Conservation (phyloP, 2,329 filamentous ascomycete species). For the Clathrospora elynae region DNA sequence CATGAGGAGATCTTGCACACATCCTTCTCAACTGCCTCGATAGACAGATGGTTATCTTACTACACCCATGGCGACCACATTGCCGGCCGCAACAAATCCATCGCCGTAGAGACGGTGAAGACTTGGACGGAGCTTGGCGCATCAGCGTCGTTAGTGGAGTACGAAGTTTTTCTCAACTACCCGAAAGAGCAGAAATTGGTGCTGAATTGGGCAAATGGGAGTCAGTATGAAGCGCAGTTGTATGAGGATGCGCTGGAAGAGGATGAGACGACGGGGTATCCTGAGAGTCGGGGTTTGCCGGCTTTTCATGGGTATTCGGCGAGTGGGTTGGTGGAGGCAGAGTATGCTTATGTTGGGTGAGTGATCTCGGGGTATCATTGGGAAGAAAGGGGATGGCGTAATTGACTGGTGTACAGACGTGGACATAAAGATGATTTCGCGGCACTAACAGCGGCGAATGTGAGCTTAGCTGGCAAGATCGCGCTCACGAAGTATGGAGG, state of each 20-base stretch:
- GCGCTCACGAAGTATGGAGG: slow-evolving; percentile 54
- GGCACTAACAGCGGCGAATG: slow-evolving; percentile 47
- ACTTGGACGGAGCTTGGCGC: slow-evolving; percentile 37
- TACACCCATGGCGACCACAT: slow-evolving; percentile 47
- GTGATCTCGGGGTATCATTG: slow-evolving; percentile 42
- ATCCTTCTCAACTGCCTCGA: slow-evolving; percentile 49
- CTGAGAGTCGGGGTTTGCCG: slow-evolving; percentile 45
- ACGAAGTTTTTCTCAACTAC: slow-evolving; percentile 49
- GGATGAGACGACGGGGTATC: slow-evolving; percentile 45
- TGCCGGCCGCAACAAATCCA: slow-evolving; percentile 42
- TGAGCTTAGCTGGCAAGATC: slow-evolving; percentile 55
- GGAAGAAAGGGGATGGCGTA: too few relatives aligned
- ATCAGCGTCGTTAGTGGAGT: slow-evolving; percentile 38
- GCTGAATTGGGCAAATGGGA: slow-evolving; percentile 40
- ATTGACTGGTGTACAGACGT: too few relatives aligned
- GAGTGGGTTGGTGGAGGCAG: slow-evolving; percentile 52
- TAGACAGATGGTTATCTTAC: slow-evolving; percentile 45
- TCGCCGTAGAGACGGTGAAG: slow-evolving; percentile 45
- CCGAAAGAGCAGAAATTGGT: slow-evolving; percentile 41
- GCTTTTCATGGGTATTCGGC: slow-evolving; percentile 57
- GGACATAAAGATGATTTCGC: slow-evolving; percentile 53
- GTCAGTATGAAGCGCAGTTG: slow-evolving; percentile 35
- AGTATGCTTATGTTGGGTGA: slow-evolving; percentile 54
- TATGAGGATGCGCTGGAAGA: slow-evolving; percentile 41
- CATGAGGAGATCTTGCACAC: slow-evolving; percentile 47